phyloP scores from a whole-genome alignment of 768 basidiomycete genomes.

The Tylopilus vinaceipallidus region DNA sequence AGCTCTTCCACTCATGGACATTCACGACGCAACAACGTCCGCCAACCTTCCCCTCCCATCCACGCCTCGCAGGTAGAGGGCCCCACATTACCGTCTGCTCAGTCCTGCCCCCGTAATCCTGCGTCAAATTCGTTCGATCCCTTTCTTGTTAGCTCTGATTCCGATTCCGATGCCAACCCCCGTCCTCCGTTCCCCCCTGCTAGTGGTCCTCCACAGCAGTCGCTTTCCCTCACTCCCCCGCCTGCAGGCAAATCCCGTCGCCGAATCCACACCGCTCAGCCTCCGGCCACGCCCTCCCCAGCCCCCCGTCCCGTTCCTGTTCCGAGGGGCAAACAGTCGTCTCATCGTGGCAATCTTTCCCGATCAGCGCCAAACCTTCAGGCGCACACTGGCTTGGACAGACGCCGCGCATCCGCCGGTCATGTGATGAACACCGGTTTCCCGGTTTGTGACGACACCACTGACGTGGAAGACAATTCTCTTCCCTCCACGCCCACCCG shows the following conservation, averaged over 20 bases:
- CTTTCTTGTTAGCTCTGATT: constrained; percentile 48
- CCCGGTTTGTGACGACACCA: constrained; percentile 74
- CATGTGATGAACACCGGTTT: constrained; percentile 37
- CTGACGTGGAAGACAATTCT: constrained; percentile 43
- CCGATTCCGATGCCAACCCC: constrained; percentile 35
- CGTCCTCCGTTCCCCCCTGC: constrained; percentile 34
- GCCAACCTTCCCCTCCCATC: constrained; percentile 63
- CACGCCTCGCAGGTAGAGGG: constrained; percentile 70
- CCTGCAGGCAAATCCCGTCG: constrained; percentile 61
- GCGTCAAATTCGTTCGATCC: constrained; percentile 43
- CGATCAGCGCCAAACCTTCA: constrained; percentile 52
- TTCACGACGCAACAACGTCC: constrained; percentile 49
- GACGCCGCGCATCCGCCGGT: constrained; percentile 35
- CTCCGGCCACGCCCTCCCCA: constrained; percentile 38
- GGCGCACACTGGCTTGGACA: constrained; percentile 28
- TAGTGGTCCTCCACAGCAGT: constrained; percentile 23
- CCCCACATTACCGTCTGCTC: constrained; percentile 25
- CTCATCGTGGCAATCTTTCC: constrained; percentile 34
- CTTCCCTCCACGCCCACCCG: constrained; percentile 58
- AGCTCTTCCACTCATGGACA: constrained; percentile 45
- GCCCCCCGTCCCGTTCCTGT: constrained; percentile 47
- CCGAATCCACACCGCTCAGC: constrained; percentile 40
- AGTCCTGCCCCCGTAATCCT: constrained; percentile 30
- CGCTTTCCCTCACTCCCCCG: constrained; percentile 42
- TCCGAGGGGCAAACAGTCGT: constrained; percentile 31